Evolutionary conservation across 208 protist species (phyloP).

Genomic region (Leishmania guyanensis): DNA sequence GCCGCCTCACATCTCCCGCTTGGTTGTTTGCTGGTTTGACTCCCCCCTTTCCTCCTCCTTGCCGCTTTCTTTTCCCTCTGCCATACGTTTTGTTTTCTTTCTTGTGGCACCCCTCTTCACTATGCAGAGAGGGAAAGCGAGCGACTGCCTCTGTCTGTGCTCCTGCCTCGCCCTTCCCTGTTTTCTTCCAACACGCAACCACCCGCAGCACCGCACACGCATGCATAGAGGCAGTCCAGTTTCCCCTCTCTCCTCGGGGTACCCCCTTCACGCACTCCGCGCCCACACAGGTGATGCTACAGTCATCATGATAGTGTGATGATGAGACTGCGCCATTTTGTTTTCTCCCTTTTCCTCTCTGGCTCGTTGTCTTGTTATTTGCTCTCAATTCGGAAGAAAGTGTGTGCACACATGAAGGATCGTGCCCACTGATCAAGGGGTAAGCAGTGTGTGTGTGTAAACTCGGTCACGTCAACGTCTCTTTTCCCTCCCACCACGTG

Average conservation of each 20-base stretch:
- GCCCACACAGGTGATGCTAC: neutral
- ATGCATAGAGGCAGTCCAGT: neutral
- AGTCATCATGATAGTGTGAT: neutral
- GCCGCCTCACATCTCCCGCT: neutral
- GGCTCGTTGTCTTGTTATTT: neutral
- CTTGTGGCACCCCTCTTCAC: neutral
- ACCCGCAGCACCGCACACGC: conserved; percentile 1
- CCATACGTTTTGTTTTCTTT: neutral
- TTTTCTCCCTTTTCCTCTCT: neutral
- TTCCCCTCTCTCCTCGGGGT: neutral
- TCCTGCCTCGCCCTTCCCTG: neutral
- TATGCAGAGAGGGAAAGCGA: neutral
- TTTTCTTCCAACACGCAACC: neutral
- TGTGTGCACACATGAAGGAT: neutral
- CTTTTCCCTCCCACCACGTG: neutral
- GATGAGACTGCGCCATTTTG: neutral
- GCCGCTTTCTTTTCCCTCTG: neutral
- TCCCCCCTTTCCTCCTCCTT: neutral
- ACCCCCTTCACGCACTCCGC: neutral
- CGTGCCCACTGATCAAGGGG: neutral
- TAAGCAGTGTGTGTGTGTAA: neutral
- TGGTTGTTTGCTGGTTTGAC: neutral
- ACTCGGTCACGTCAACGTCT: neutral
- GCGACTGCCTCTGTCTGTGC: neutral
- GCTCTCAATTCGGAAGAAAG: neutral